These are phyloP conservation scores for Nematocida minor DNA, from an alignment of 371 early-diverging fungal species.

Conservation along the genomic window DNA sequence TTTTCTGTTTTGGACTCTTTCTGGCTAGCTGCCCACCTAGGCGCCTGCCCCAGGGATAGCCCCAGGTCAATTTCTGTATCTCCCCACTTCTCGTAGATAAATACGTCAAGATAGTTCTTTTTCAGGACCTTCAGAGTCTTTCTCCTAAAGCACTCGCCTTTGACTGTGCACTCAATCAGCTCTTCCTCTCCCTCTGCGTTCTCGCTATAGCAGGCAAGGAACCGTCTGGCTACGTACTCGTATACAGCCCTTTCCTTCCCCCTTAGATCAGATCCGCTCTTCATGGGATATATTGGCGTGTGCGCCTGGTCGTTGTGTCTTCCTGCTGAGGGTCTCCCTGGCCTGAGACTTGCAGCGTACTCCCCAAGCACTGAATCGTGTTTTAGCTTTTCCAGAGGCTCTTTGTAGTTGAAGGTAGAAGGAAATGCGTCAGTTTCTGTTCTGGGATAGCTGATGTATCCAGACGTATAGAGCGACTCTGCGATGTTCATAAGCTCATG, in stretches of 20 bases:
- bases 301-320: conserved; percentile 92
- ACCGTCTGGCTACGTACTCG: conserved; percentile 82
- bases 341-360: conserved; percentile 20
- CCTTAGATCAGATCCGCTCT: conserved; percentile 67
- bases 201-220: conserved; percentile 83
- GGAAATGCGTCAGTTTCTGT: conserved; percentile 94
- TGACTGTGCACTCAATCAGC: conserved; percentile 69
- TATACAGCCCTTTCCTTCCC: conserved; percentile 72
- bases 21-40: neutral
- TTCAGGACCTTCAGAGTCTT: conserved; percentile 66
- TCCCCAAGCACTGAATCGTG: conserved; percentile 52
- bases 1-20: conserved; percentile 71
- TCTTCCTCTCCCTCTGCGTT: conserved; percentile 86
- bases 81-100: conserved; percentile 83
- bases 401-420: conserved; percentile 70
- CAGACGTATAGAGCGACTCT: conserved; percentile 62
- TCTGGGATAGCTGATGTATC: conserved; percentile 92
- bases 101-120: conserved; percentile 85
- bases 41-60: conserved; percentile 67
- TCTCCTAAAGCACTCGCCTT: conserved; percentile 69
- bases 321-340: conserved; percentile 73
- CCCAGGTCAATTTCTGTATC: conserved; percentile 72
- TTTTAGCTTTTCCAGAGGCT: conserved; percentile 51
- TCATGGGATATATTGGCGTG: conserved; percentile 95
- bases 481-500: conserved; percentile 74